Evolutionary conservation across 352 stramenopile genomes (phyloP).

Genomic region (Thraustochytrium sp.): DNA sequence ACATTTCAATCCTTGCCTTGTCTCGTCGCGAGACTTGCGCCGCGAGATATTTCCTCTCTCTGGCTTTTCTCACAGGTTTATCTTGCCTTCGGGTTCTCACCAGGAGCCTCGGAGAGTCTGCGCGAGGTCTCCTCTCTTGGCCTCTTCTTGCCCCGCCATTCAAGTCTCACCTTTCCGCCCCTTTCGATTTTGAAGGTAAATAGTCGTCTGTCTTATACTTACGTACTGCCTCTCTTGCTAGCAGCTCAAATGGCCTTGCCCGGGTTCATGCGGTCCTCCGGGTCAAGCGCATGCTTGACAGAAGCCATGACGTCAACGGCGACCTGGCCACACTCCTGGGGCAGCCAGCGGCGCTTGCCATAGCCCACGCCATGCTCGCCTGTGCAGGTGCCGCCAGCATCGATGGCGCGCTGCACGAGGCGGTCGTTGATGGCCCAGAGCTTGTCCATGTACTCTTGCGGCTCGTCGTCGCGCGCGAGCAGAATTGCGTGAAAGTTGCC

Average conservation of each 20-base stretch:
- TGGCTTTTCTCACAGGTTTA: too few relatives aligned
- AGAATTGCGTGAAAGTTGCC: slow-evolving; percentile 98
- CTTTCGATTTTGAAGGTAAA: too few relatives aligned
- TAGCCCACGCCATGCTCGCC: slow-evolving; percentile 92
- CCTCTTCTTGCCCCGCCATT: too few relatives aligned
- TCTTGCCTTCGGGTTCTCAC: too few relatives aligned
- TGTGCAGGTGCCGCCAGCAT: slow-evolving; percentile 90
- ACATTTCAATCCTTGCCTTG: too few relatives aligned
- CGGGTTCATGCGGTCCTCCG: slow-evolving; percentile 92
- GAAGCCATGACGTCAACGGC: slow-evolving; percentile 83
- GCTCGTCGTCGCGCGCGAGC: slow-evolving; percentile 73
- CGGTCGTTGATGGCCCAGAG: slow-evolving; percentile 74
- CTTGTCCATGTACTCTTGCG: slow-evolving; percentile 64
- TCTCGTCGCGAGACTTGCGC: too few relatives aligned
- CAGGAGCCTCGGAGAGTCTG: too few relatives aligned
- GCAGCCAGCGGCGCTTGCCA: slow-evolving; percentile 86
- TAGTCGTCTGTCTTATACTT: not conserved
- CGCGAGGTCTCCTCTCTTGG: too few relatives aligned
- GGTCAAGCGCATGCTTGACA: slow-evolving; percentile 90
- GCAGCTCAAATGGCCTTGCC: slow-evolving; percentile 77
- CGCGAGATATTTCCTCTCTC: too few relatives aligned
- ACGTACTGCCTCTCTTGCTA: too few relatives aligned
- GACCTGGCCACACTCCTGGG: slow-evolving; percentile 75
- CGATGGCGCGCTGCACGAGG: slow-evolving; percentile 69
- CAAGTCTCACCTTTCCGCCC: too few relatives aligned